Evolutionary conservation across 257 asterid species (phyloP).

Genomic region (Nicotiana knightiana): DNA sequence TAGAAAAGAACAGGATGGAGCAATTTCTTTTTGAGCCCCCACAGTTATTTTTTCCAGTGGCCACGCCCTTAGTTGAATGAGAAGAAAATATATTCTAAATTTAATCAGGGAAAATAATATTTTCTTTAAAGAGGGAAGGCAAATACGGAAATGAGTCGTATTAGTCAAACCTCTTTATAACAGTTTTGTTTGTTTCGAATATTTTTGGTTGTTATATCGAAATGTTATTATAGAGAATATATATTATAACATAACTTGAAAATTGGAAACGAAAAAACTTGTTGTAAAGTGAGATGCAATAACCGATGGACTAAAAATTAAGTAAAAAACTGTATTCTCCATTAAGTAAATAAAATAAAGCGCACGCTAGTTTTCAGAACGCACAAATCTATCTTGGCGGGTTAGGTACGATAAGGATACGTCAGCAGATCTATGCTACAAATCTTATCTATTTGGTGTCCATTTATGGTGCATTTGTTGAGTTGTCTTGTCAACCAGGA

Average conservation of each 20-base stretch:
- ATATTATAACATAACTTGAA: too few species aligned
- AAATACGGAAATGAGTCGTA: neutral
- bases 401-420: slow-evolving; percentile 14
- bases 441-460: neutral
- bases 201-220: too few species aligned
- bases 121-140: neutral
- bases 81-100: too few species aligned
- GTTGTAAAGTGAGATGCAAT: neutral
- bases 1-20: too few species aligned
- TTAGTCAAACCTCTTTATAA: too few species aligned
- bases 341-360: neutral
- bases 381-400: slow-evolving; percentile 11
- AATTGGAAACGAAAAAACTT: too few species aligned
- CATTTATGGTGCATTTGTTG: neutral
- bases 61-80: too few species aligned
- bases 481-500: neutral
- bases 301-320: neutral
- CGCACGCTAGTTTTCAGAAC: neutral
- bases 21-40: too few species aligned
- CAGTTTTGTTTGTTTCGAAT: too few species aligned
- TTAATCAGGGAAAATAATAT: too few species aligned
- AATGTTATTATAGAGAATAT: too few species aligned
- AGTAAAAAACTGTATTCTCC: neutral
- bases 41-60: too few species aligned
- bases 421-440: neutral